Percentiles rank a stretch among this genome's conserved stretches.
Evolutionary conservation across 2,329 filamentous ascomycete species (phyloP).

Genomic region (Peltaster fructicola): DNA sequence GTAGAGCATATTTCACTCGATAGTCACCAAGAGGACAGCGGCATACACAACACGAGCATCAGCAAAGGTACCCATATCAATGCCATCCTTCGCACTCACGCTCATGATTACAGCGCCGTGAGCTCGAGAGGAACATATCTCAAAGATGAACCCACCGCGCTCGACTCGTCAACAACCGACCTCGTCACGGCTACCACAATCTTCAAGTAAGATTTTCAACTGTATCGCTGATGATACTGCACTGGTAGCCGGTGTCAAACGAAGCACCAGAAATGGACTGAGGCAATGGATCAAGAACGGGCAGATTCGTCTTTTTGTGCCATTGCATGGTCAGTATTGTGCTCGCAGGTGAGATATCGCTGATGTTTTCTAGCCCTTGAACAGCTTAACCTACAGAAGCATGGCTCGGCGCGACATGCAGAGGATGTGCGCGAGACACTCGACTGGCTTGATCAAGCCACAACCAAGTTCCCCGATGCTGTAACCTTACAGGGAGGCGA

Average conservation of each 20-base stretch:
- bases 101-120: too few species aligned
- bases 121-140: too few species aligned
- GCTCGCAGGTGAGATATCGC: constrained; percentile 1
- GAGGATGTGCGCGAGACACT: constrained; percentile 31
- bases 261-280: constrained; percentile 33
- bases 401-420: constrained; percentile 23
- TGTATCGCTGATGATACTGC: constrained; percentile 36
- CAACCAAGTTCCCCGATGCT: constrained; percentile 24
- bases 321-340: constrained; percentile 28
- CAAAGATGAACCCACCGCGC: too few species aligned
- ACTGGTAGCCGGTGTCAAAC: constrained; percentile 32
- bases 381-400: constrained; percentile 27
- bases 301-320: constrained; percentile 33
- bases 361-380: constrained; percentile 23
- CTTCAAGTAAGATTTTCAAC: constrained; percentile 36
- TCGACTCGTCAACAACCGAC: too few species aligned
- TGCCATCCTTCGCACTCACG: too few species aligned
- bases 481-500: constrained; percentile 31
- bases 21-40: too few species aligned
- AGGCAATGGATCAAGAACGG: constrained; percentile 33
- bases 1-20: too few species aligned
- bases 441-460: constrained; percentile 34
- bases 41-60: too few species aligned
- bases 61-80: too few species aligned
- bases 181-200: too few species aligned